Percentiles rank a stretch among this genome's conserved stretches.
Conservation (phyloP, 805 yeast species). For the Zygotorulaspora danielsina region DNA sequence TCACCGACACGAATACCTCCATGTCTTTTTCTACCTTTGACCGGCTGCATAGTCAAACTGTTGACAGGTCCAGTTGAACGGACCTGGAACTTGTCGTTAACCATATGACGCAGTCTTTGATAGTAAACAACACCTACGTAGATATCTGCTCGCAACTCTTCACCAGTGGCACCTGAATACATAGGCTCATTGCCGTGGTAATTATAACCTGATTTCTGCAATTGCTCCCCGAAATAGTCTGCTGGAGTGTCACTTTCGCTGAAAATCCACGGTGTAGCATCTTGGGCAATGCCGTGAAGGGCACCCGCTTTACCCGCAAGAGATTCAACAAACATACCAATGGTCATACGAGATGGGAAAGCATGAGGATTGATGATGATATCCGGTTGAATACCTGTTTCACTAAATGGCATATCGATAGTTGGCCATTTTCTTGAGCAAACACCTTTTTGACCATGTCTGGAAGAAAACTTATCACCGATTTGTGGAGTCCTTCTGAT, state of each 20-base stretch:
- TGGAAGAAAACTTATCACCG: conserved; percentile 96
- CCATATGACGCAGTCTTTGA: conserved; percentile 99
- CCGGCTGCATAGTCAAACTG: conserved; percentile 97
- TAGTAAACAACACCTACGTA: conserved; percentile 96
- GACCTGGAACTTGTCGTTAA: conserved; percentile 98
- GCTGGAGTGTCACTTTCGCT: conserved; percentile 93
- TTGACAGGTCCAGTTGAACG: conserved; percentile 98
- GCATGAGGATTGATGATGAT: conserved; percentile 98
- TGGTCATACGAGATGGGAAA: conserved; percentile 99
- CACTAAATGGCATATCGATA: conserved; percentile 94
- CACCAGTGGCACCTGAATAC: conserved; percentile 98
- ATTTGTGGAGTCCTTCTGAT: conserved; percentile 88
- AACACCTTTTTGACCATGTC: conserved; percentile 98
- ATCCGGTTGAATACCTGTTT: conserved; percentile 95
- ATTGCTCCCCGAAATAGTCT: conserved; percentile 94
- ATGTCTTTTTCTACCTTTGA: conserved; percentile 95
- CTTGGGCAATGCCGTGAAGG: conserved; percentile 94
- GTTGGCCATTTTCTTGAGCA: conserved; percentile 98
- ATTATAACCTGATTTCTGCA: conserved; percentile 82
- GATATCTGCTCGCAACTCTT: conserved; percentile 92
- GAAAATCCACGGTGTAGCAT: conserved; percentile 94
- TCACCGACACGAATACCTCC: conserved; percentile 99
- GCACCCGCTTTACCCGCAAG: conserved; percentile 99
- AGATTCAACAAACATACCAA: conserved; percentile 98
- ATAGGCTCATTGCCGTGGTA: conserved; percentile 98